Conservation (phyloP, 108 stramenopile genomes). For the Nannochloropsis gaditana region DNA sequence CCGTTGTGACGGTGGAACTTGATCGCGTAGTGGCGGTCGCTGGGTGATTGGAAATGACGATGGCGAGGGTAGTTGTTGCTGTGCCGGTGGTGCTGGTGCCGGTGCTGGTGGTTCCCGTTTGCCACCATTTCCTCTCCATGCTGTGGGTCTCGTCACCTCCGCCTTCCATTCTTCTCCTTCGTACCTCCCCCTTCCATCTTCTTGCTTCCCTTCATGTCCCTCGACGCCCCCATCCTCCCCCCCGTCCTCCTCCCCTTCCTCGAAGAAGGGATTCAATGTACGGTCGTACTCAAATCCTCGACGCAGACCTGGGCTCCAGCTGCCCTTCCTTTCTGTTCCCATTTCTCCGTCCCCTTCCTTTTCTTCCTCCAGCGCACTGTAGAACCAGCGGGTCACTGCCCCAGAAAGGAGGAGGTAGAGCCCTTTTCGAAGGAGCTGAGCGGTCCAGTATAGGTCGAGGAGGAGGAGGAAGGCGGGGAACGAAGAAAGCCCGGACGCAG, state of each 20-base stretch:
- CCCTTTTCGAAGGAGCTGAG: background rate
- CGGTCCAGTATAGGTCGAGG: background rate
- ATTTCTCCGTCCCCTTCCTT: background rate
- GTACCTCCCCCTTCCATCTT: background rate
- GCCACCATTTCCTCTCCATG: too few species aligned
- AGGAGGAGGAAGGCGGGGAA: background rate
- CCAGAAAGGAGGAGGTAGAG: background rate
- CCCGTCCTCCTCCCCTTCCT: background rate
- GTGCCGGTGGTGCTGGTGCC: too few species aligned
- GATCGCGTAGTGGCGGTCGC: too few species aligned
- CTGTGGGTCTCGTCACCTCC: background rate
- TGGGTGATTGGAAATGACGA: too few species aligned
- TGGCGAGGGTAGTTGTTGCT: too few species aligned
- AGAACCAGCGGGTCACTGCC: background rate
- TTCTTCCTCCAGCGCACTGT: background rate
- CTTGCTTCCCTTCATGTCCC: background rate
- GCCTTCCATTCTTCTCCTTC: background rate
- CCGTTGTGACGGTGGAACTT: too few species aligned
- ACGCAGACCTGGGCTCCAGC: background rate
- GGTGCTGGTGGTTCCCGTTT: too few species aligned
- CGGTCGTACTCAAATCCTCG: conserved; percentile 9
- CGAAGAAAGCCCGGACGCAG: background rate
- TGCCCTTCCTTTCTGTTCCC: background rate
- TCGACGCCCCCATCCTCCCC: background rate
- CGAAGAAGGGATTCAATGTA: background rate